phyloP scores from a whole-genome alignment of 495 filamentous ascomycete species.

The Talaromyces thailandensis region DNA sequence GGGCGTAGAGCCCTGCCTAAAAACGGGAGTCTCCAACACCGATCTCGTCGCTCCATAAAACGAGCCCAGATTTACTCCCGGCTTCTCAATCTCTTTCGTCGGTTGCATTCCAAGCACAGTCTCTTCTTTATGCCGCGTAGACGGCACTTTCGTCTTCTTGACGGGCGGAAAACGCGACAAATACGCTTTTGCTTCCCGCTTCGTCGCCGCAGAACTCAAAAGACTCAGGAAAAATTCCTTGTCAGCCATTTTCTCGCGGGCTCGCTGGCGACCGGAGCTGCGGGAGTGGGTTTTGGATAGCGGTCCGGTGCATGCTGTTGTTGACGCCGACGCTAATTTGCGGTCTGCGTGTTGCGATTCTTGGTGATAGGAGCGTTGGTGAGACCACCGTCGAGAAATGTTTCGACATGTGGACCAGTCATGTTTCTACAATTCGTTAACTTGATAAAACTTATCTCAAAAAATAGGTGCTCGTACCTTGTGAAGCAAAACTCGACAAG shows the following conservation, averaged over 20 bases:
- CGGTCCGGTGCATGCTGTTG: not conserved
- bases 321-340: not conserved
- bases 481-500: not conserved
- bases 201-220: constrained; percentile 75
- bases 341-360: not conserved
- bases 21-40: constrained; percentile 55
- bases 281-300: not conserved
- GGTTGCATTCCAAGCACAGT: constrained; percentile 11
- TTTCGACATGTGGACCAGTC: not conserved
- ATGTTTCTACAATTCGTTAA: constrained; percentile 4
- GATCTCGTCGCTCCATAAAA: constrained; percentile 52
- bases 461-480: not conserved
- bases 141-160: constrained; percentile 31
- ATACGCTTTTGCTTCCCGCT: constrained; percentile 83
- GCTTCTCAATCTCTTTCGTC: constrained; percentile 16
- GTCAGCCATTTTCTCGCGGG: constrained; percentile 40
- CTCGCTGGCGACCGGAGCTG: constrained; percentile 19
- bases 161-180: constrained; percentile 54
- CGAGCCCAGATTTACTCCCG: constrained; percentile 52
- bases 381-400: not conserved
- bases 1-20: constrained; percentile 35
- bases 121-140: constrained; percentile 13
- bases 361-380: not conserved
- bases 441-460: no score
- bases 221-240: constrained; percentile 72